phyloP scores from a whole-genome alignment of 495 filamentous ascomycete genomes.

The Podospora bellae-mahoneyi region DNA sequence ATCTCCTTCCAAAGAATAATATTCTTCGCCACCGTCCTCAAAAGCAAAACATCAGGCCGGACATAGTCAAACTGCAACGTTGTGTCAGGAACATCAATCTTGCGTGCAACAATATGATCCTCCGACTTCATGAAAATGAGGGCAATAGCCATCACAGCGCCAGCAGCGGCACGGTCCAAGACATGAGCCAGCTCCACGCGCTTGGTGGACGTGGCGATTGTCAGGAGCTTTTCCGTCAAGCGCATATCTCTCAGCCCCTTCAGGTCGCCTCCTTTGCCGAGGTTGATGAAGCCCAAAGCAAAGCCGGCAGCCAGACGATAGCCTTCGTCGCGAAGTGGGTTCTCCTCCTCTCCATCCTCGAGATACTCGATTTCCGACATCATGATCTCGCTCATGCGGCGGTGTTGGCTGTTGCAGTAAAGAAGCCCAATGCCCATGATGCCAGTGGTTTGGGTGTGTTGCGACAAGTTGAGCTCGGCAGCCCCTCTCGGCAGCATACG shows the following conservation, averaged over 20 bases:
- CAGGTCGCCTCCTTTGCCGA: conserved; percentile 84
- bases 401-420: conserved; percentile 93
- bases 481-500: conserved; percentile 87
- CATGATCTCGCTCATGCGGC: conserved; percentile 98
- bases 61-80: conserved; percentile 90
- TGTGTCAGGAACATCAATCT: conserved; percentile 90
- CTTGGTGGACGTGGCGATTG: conserved; percentile 80
- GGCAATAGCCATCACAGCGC: conserved; percentile 82
- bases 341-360: conserved; percentile 63
- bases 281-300: conserved; percentile 89
- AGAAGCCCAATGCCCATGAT: conserved; percentile 96
- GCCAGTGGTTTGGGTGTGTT: conserved; percentile 91
- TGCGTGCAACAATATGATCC: conserved; percentile 80
- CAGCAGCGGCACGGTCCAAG: conserved; percentile 86
- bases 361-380: conserved; percentile 91
- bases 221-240: conserved; percentile 79
- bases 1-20: conserved; percentile 93
- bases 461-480: conserved; percentile 89
- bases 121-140: conserved; percentile 98
- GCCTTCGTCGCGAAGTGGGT: conserved; percentile 86
- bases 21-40: conserved; percentile 86
- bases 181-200: conserved; percentile 86
- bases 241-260: conserved; percentile 92
- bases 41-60: conserved; percentile 84
- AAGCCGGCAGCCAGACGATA: conserved; percentile 94